Conservation (phyloP, 2,329 filamentous ascomycete species). For the Tolypocladium album region DNA sequence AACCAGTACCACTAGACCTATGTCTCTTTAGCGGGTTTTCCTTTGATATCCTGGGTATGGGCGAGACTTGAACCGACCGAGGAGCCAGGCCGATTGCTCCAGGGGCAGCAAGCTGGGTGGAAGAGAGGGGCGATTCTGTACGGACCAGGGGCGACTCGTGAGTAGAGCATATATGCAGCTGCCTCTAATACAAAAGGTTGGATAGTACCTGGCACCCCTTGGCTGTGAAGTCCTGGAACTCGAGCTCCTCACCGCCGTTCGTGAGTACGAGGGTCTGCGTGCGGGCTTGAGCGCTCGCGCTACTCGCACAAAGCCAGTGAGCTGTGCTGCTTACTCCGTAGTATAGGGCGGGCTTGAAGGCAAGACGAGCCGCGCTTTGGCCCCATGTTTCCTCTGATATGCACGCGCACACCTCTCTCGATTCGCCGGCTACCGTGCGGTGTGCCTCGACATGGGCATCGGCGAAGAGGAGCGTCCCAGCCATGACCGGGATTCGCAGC, state of each 20-base stretch:
- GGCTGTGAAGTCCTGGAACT: neutral
- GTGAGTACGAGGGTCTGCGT: neutral
- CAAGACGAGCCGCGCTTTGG: neutral
- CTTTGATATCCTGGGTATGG: neutral
- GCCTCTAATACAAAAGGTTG: neutral
- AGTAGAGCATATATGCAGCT: neutral
- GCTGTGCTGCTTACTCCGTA: too few relatives aligned
- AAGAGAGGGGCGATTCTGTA: neutral
- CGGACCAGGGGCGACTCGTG: neutral
- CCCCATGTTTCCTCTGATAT: too few relatives aligned
- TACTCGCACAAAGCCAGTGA: neutral
- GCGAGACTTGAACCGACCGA: neutral
- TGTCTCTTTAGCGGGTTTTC: neutral
- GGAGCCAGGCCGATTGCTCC: neutral
- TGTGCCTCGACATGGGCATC: neutral
- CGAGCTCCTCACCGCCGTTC: neutral
- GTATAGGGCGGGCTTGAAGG: neutral
- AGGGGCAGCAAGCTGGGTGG: neutral
- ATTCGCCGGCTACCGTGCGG: neutral
- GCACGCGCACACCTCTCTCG: neutral
- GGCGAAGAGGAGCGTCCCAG: too few relatives aligned
- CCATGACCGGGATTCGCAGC: neutral
- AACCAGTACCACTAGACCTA: neutral
- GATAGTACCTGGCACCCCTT: neutral
- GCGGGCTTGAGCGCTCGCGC: neutral